Conservation (phyloP, 495 filamentous ascomycete species). For the Letharia lupina region DNA sequence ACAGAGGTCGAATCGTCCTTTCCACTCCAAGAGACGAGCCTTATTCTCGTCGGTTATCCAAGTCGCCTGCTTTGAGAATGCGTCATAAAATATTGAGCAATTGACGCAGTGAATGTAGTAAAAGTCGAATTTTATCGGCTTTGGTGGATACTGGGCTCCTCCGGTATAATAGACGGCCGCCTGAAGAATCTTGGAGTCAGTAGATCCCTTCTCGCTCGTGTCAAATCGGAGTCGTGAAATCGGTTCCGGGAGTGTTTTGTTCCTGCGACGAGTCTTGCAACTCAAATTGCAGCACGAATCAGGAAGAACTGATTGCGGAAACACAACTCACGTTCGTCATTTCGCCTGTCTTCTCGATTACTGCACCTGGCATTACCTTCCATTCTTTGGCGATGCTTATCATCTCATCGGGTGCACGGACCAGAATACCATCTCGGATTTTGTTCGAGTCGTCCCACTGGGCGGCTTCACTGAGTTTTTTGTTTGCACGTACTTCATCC, state of each 20-base stretch:
- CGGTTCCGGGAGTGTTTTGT: neutral
- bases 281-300: neutral
- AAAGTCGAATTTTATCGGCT: slow-evolving; percentile 69
- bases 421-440: slow-evolving; percentile 57
- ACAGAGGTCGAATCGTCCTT: slow-evolving; percentile 58
- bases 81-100: slow-evolving; percentile 52
- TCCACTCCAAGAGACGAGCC: slow-evolving; percentile 64
- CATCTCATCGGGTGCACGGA: slow-evolving; percentile 54
- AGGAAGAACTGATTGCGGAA: neutral
- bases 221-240: neutral
- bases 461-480: slow-evolving; percentile 45
- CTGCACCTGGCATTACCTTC: slow-evolving; percentile 47
- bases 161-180: slow-evolving; percentile 48
- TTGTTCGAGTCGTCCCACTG: slow-evolving; percentile 51
- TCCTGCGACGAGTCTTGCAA: neutral
- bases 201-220: neutral
- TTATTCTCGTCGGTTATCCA: slow-evolving; percentile 40
- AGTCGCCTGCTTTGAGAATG: slow-evolving; percentile 36
- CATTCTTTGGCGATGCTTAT: slow-evolving; percentile 51
- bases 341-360: slow-evolving; percentile 63
- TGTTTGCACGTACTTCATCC: slow-evolving; percentile 46
- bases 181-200: neutral
- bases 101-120: slow-evolving; percentile 67
- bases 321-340: slow-evolving; percentile 61
- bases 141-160: slow-evolving; percentile 52